Base-by-base conservation (phyloP, 441 rosid genomes). In the Lepidium campestre region DNA sequence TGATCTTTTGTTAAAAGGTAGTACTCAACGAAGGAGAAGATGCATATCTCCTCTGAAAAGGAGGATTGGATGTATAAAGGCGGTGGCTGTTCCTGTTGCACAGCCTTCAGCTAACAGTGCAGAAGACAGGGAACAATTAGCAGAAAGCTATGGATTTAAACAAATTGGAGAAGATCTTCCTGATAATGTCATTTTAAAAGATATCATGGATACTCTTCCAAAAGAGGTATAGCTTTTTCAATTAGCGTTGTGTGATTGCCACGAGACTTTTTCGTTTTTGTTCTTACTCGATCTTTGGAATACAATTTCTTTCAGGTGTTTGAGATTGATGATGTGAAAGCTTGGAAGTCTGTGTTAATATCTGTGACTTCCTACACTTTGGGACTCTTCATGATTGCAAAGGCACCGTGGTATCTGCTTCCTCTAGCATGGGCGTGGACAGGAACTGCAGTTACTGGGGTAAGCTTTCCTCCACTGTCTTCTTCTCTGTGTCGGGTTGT, bases 401-500 rank as follows among this genome's bases (percentile, higher is more conserved):
- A 85, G 75, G 79, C 90, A 6, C 97, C 98, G 11, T 87, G 95
- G 98, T 93, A 83, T 77, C 71, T 93, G 55, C 96, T 93, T 67
- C 97, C 97, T 27, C 75, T 90, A 76, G 93, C 96, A 29, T 93
- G 99, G 99, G 91, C 93, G 5, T 93, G 97, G 96, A 86, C 96
- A 36, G 99, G 97, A 61, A 90, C 99, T 71, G 95, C 97, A 44
- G 23, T 85, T 12, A 93, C 95, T 0, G 96, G 99, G 84, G 98
- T 93, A 35, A 29, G 42, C 42, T 58, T 49, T 50, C 19, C 20
- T 61, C 25, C 45, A 20, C 18, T 31, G 46, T 47, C 13, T 56
- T 48, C 50, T 37, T 37, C 18, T 31, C 2, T 39, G 11, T 37
- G 2, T 41, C 1, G 0, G 22, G 42, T 11, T 50, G 48, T 66